Evolutionary conservation across 2,329 filamentous ascomycete species (phyloP).

Genomic region (Trichoderma brevicompactum): DNA sequence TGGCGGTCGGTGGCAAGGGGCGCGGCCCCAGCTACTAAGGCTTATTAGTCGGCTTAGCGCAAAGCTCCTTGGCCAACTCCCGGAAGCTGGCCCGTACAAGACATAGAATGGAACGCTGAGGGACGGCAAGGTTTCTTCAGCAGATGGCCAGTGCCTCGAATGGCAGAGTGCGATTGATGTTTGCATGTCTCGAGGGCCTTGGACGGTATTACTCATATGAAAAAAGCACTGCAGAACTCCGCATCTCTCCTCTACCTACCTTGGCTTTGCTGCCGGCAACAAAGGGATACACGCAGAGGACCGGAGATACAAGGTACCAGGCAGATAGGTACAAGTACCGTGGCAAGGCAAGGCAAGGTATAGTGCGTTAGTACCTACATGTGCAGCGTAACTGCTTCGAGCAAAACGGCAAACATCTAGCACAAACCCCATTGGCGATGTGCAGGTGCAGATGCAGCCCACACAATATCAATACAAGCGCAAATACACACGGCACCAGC

Average conservation of each 20-base stretch:
- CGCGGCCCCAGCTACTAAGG: background rate
- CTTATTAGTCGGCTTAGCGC: slow-evolving; percentile 17
- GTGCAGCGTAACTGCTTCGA: background rate
- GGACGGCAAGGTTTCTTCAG: slow-evolving; percentile 5
- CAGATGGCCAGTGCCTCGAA: background rate
- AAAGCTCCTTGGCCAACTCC: slow-evolving; percentile 20
- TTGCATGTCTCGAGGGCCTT: background rate
- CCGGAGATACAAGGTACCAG: too few relatives aligned
- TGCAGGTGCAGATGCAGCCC: slow-evolving; percentile 13
- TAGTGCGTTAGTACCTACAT: background rate
- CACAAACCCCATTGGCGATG: background rate
- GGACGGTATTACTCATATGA: too few relatives aligned
- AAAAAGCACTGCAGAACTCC: too few relatives aligned
- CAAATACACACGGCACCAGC: background rate
- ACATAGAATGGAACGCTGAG: background rate
- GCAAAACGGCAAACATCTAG: slow-evolving; percentile 1
- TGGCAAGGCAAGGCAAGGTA: too few relatives aligned
- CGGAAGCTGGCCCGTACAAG: slow-evolving; percentile 20
- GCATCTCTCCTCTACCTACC: too few relatives aligned
- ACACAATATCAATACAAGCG: background rate
- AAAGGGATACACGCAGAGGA: too few relatives aligned
- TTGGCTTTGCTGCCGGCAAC: too few relatives aligned
- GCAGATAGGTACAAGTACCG: too few relatives aligned
- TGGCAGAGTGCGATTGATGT: background rate
- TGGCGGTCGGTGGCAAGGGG: background rate